Conservation (phyloP, 805 yeast species). For the Saturnispora silvae region DNA sequence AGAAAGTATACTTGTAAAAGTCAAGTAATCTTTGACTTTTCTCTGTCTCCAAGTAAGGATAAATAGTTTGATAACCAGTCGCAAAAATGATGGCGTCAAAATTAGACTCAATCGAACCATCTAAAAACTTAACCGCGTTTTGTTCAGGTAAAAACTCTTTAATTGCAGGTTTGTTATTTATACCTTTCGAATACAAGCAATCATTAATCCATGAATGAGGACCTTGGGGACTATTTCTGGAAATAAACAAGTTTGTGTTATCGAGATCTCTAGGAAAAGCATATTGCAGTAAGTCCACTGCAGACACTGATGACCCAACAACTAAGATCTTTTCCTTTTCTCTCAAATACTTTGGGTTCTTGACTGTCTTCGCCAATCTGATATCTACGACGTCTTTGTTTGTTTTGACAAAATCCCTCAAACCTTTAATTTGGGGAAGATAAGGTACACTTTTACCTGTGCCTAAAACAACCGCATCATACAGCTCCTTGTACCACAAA, state of each 20-base stretch:
- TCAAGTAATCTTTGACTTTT: conserved; percentile 12
- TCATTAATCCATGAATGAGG: conserved; percentile 10
- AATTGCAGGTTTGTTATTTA: conserved; percentile 13
- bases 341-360: conserved; percentile 32
- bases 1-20: conserved; percentile 27
- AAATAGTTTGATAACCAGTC: conserved; percentile 40
- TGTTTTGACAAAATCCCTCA: conserved; percentile 28
- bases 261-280: conserved; percentile 18
- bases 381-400: conserved; percentile 27
- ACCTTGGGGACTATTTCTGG: conserved; percentile 9
- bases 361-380: conserved; percentile 45
- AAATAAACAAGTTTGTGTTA: conserved; percentile 17
- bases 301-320: conserved; percentile 33
- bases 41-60: conserved; percentile 27
- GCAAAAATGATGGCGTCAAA: conserved; percentile 37
- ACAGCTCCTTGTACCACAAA: conserved; percentile 35
- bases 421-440: conserved; percentile 35
- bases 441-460: conserved; percentile 53
- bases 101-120: conserved; percentile 23
- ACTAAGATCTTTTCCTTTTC: conserved; percentile 31
- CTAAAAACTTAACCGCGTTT: conserved; percentile 21
- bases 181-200: conserved; percentile 12
- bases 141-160: conserved; percentile 13
- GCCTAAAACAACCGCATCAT: conserved; percentile 55
- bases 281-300: conserved; percentile 33